Base-by-base conservation (phyloP, 2,329 filamentous ascomycete species). In the Paracoccidioides brasiliensis region DNA sequence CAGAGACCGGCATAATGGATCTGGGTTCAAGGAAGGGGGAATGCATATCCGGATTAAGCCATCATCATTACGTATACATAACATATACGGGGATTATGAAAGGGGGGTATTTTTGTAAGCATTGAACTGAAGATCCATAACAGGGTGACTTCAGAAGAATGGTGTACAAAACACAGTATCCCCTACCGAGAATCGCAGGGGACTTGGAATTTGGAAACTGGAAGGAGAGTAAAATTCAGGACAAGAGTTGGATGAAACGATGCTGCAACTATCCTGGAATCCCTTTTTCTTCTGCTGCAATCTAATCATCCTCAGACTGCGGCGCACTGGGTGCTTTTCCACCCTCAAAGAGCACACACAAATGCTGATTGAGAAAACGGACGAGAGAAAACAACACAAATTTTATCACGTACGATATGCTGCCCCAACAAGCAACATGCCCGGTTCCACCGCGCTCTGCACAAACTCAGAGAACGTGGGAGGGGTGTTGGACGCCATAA, bases 321-420 rank as follows among this genome's bases (percentile, higher is more conserved):
- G 2, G 22, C 22, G 2, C 22, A 22, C 22, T 22, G 22, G 22
- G 22, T 22, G 22, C 22, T 22, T 22, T 22, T 22, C 22, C 22
- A 22, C 2, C 22, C 22, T 22, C 22, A 22, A 22, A 22, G 22
- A 22, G 22, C 2, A 22, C 6, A 33, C 9, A 48, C 5, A 35
- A n/a, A 35, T 9, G 43, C 28, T 2, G 5, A 48, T 5, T 5
- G 32, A 12, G 44, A 35, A 48, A 48, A 5, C 2, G n/a, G n/a
- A 48, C 5, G 6, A 48, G 35, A 33, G 10, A 48, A 5, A 48
- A 33, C 32, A 3, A 48, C 4, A 48, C 6, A 35, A 15, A 7
- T n/a, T 30, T 38, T 5, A 40, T n/a, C 3, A 57, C 55, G 22
- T 37, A 57, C 55, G 45, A 55, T 52, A 57, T 14, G 46, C 33